phyloP scores from a whole-genome alignment of 2,329 filamentous ascomycete species.

The Penicillium oxalicum region DNA sequence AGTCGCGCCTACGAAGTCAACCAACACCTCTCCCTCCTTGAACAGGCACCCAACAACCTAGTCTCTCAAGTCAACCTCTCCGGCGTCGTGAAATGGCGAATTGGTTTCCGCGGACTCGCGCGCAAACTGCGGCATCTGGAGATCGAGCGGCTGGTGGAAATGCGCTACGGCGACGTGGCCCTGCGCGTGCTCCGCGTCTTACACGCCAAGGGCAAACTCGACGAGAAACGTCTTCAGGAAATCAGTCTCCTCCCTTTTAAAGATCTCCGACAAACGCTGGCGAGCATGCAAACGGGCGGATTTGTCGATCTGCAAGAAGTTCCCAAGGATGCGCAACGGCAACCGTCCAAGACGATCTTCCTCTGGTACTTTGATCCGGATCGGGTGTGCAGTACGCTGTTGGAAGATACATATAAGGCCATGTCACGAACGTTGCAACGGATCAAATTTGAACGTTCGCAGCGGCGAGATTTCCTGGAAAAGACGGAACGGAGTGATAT shows the following conservation, averaged over 20 bases:
- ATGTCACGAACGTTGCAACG: conserved; percentile 83
- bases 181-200: conserved; percentile 81
- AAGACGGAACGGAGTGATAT: conserved; percentile 84
- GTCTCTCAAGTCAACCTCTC: conserved; percentile 32
- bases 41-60: conserved; percentile 37
- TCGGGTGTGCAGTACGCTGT: conserved; percentile 60
- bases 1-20: conserved; percentile 33
- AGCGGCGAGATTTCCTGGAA: conserved; percentile 65
- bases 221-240: conserved; percentile 80
- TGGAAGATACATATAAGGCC: conserved; percentile 80
- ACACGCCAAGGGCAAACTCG: conserved; percentile 81
- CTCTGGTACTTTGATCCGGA: conserved; percentile 86
- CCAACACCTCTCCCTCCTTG: conserved; percentile 46
- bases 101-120: conserved; percentile 72
- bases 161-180: conserved; percentile 68
- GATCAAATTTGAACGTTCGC: conserved; percentile 66
- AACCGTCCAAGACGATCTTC: conserved; percentile 78
- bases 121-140: conserved; percentile 67
- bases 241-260: conserved; percentile 77
- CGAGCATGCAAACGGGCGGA: conserved; percentile 77
- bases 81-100: conserved; percentile 68
- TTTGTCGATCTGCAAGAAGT: conserved; percentile 91
- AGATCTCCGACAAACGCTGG: conserved; percentile 77
- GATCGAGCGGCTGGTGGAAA: conserved; percentile 73
- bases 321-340: conserved; percentile 75